Percentiles rank a stretch among this genome's conserved stretches.
Conservation (phyloP, 192 early-diverging fungal species). For the Coemansia sp. region DNA sequence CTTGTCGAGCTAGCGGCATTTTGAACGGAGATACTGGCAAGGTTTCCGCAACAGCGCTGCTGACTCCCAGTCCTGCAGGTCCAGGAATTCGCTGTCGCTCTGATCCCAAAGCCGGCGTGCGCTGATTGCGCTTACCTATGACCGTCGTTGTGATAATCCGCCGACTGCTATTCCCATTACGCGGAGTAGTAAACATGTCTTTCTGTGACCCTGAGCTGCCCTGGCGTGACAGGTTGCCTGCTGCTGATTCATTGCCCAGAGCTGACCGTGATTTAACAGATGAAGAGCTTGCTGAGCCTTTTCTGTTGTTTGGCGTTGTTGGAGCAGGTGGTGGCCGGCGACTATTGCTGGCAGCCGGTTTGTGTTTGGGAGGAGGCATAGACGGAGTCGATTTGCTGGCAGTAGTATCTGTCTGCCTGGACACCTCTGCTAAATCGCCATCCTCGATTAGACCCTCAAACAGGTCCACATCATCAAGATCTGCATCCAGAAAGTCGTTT, state of each 20-base stretch:
- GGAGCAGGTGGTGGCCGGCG: not conserved
- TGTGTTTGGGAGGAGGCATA: too few relatives aligned
- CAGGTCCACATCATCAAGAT: constrained; percentile 24
- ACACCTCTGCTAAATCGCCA: not conserved
- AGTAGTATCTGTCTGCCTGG: too few relatives aligned
- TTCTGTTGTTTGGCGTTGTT: not conserved
- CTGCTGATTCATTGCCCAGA: not conserved
- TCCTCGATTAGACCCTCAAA: constrained; percentile 21
- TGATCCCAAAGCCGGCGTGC: not conserved
- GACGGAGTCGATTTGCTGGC: too few relatives aligned
- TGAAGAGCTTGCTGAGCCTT: not conserved
- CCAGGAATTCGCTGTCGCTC: constrained; percentile 32
- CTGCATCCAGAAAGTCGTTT: constrained; percentile 15
- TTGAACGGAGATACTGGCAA: constrained; percentile 28
- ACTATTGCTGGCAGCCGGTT: too few relatives aligned
- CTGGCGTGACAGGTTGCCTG: not conserved
- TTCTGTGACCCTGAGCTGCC: constrained; percentile 5
- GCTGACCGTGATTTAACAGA: not conserved
- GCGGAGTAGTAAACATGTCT: constrained; percentile 9
- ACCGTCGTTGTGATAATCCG: constrained; percentile 26
- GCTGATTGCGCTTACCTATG: constrained; percentile 14
- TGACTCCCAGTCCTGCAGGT: constrained; percentile 25
- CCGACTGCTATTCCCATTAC: not conserved
- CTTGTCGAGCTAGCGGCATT: constrained; percentile 18
- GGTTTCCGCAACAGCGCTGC: not conserved